Evolutionary conservation across 73 alveolate species (phyloP).

Genomic region (Symbiodinium natans): DNA sequence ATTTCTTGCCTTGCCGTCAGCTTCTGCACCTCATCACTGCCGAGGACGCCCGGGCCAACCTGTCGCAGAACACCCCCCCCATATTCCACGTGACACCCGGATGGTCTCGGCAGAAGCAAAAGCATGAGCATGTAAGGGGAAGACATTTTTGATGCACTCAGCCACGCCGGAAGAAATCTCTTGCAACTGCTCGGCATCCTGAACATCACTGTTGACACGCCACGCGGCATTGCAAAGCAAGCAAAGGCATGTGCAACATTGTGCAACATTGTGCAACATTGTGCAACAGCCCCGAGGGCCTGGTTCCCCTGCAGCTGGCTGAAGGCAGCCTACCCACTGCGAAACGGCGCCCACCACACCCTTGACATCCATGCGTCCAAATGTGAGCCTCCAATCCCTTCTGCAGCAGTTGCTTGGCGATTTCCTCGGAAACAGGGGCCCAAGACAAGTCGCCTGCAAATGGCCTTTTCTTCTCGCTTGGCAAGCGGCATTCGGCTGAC

Average conservation of each 20-base stretch:
- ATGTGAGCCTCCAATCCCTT: slow-evolving; percentile 58
- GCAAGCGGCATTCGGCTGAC: slow-evolving; percentile 31
- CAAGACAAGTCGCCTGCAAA: too few species aligned
- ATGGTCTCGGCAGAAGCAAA: too few species aligned
- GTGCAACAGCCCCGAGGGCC: background rate
- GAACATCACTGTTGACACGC: background rate
- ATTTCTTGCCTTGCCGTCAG: slow-evolving; percentile 40
- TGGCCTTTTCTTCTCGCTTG: background rate
- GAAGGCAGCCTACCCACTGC: slow-evolving; percentile 47
- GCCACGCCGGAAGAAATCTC: slow-evolving; percentile 85
- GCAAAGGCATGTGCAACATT: background rate
- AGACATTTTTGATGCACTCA: slow-evolving; percentile 70
- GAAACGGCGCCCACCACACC: too few species aligned
- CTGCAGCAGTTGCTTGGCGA: slow-evolving; percentile 80
- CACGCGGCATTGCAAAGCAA: background rate
- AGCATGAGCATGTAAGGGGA: background rate
- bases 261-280: background rate
- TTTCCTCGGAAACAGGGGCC: background rate
- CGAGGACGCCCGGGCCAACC: slow-evolving; percentile 92
- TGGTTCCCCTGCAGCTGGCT: slow-evolving; percentile 55
- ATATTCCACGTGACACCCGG: too few species aligned
- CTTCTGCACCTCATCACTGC: slow-evolving; percentile 71
- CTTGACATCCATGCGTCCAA: background rate
- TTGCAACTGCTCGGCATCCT: slow-evolving; percentile 71
- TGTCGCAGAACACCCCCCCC: background rate